Conservation (phyloP, 306 rosid species). For the Luffa aegyptiaca region DNA sequence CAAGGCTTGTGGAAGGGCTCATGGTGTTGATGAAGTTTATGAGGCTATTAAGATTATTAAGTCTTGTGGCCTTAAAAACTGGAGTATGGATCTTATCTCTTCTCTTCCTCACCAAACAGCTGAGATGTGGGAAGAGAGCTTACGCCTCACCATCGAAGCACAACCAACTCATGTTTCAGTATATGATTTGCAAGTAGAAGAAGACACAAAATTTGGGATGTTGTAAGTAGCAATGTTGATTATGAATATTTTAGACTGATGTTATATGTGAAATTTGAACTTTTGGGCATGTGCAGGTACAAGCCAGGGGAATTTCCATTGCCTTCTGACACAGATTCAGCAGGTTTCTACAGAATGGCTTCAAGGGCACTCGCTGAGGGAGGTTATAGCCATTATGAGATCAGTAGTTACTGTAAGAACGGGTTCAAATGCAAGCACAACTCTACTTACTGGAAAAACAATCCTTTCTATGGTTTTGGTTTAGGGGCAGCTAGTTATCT, state of each 20-base stretch:
- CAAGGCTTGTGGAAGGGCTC: constrained; percentile 86
- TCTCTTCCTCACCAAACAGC: constrained; percentile 74
- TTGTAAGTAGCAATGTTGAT: constrained; percentile 36
- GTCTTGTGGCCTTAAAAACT: constrained; percentile 61
- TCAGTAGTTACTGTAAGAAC: constrained; percentile 79
- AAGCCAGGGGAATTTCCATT: constrained; percentile 79
- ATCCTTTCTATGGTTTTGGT: constrained; percentile 77
- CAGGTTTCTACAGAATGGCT: constrained; percentile 75
- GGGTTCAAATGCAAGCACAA: constrained; percentile 88
- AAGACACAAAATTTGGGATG: constrained; percentile 72
- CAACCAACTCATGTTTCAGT: constrained; percentile 77
- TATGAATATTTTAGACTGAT: not conserved
- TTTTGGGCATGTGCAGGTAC: constrained; percentile 42
- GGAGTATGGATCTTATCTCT: constrained; percentile 91
- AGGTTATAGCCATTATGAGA: constrained; percentile 66
- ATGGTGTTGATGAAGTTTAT: constrained; percentile 60
- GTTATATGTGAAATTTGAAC: constrained; percentile 11
- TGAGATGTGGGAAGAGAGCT: constrained; percentile 82
- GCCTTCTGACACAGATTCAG: constrained; percentile 76
- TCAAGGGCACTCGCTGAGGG: constrained; percentile 55
- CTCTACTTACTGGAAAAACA: constrained; percentile 78
- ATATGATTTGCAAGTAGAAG: constrained; percentile 84
- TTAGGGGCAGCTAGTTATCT: constrained; percentile 81
- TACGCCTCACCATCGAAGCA: constrained; percentile 56
- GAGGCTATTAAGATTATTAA: constrained; percentile 66